These are phyloP conservation scores for Neonectria ditissima DNA, from an alignment of 2,329 filamentous ascomycete species.

Conservation along the genomic window DNA sequence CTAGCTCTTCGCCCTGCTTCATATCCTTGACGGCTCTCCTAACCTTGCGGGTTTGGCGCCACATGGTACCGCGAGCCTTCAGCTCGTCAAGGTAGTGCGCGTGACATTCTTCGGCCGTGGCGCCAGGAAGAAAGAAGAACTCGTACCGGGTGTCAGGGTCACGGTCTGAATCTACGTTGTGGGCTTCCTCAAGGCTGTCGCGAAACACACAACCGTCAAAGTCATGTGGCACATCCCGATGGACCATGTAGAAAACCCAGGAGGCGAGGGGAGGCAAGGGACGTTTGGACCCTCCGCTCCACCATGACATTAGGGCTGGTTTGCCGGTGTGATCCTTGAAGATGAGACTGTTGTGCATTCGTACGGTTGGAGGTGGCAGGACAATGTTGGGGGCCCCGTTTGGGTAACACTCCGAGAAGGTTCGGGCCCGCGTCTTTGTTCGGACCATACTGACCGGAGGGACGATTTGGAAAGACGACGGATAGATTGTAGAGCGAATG, in stretches of 20 bases:
- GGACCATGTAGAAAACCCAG: slow-evolving; percentile 14
- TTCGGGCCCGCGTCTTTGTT: slow-evolving; percentile 12
- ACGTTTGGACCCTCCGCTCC: not conserved
- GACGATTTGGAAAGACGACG: not conserved
- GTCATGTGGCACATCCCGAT: slow-evolving; percentile 6
- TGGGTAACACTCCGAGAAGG: not conserved
- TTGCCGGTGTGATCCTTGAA: slow-evolving; percentile 16
- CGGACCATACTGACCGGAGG: slow-evolving; percentile 6
- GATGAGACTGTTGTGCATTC: not conserved
- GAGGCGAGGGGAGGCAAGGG: slow-evolving; percentile 9
- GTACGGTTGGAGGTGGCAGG: no score
- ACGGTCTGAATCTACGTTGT: not conserved
- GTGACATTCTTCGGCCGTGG: slow-evolving; percentile 14
- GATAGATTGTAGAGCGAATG: not conserved
- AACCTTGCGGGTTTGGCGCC: slow-evolving; percentile 19
- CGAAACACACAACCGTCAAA: slow-evolving; percentile 5
- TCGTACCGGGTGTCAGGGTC: slow-evolving; percentile 1
- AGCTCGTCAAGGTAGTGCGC: slow-evolving; percentile 17
- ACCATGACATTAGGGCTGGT: slow-evolving; percentile 12
- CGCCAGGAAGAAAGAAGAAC: slow-evolving; percentile 14
- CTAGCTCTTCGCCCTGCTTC: slow-evolving; percentile 12
- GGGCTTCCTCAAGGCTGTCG: slow-evolving; percentile 1
- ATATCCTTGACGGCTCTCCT: slow-evolving; percentile 11
- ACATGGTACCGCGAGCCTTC: slow-evolving; percentile 18
- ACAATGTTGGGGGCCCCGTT: no score